Evolutionary conservation across 2,329 filamentous ascomycete genomes (phyloP).

Genomic region (Pseudonectria buxi): DNA sequence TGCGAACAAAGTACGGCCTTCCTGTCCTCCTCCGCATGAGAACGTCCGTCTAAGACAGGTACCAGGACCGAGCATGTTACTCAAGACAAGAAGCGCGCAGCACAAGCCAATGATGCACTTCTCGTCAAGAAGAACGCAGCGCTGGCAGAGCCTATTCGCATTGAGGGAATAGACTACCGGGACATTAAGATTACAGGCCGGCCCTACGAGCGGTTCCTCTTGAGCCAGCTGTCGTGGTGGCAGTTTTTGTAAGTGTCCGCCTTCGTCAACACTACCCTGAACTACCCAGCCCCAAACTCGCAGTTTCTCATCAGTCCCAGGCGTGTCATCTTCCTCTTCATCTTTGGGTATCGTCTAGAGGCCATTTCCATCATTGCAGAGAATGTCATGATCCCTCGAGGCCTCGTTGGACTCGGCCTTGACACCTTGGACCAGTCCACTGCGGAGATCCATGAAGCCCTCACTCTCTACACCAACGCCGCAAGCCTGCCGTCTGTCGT

Average conservation of each 20-base stretch:
- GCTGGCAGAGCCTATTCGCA: constrained; percentile 50
- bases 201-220: constrained; percentile 60
- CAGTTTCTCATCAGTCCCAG: constrained; percentile 12
- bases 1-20: constrained; percentile 62
- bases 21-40: neutral
- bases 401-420: constrained; percentile 62
- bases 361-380: constrained; percentile 64
- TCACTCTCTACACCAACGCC: constrained; percentile 23
- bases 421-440: constrained; percentile 64
- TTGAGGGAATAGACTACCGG: constrained; percentile 56
- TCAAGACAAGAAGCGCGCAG: constrained; percentile 55
- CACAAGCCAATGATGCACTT: constrained; percentile 37
- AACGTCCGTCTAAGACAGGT: constrained; percentile 2
- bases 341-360: constrained; percentile 59
- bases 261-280: neutral
- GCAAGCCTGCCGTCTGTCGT: constrained; percentile 58
- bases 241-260: constrained; percentile 49
- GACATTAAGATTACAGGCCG: constrained; percentile 69
- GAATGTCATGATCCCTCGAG: constrained; percentile 65
- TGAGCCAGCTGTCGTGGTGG: constrained; percentile 62
- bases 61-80: constrained; percentile 65
- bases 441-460: constrained; percentile 45
- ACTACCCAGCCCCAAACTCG: neutral
- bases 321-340: constrained; percentile 51
- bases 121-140: constrained; percentile 36